Conservation (phyloP, 1,284 basidiomycete species). For the Porodaedalea pini region DNA sequence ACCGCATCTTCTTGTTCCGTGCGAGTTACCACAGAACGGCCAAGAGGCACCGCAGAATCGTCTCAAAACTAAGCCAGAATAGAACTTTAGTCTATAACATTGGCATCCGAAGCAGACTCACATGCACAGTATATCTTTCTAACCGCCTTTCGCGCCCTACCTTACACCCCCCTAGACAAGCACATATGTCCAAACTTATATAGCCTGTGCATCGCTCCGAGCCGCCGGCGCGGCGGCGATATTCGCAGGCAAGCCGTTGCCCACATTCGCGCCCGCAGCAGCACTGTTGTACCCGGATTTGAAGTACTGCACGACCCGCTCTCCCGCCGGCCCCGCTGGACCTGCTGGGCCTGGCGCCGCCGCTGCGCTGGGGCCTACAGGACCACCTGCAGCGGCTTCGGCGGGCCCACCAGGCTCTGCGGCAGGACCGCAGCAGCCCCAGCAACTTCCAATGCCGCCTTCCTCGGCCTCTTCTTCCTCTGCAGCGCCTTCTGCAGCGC, state of each 20-base stretch:
- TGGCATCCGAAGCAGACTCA: too few species aligned
- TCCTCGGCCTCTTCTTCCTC: background rate
- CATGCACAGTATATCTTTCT: too few species aligned
- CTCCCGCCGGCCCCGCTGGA: background rate
- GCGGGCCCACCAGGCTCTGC: background rate
- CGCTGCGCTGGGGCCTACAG: background rate
- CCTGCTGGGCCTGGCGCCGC: background rate
- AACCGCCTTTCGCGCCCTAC: too few species aligned
- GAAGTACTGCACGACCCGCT: background rate
- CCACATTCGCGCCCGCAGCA: background rate
- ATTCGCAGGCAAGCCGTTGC: background rate
- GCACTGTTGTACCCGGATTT: constrained; percentile 2
- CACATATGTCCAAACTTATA: too few species aligned
- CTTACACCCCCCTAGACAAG: too few species aligned
- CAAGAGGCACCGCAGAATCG: too few species aligned
- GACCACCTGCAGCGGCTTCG: background rate
- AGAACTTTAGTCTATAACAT: too few species aligned
- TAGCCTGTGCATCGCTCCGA: background rate
- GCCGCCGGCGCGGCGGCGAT: background rate
- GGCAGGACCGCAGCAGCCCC: background rate
- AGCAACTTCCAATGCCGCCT: background rate
- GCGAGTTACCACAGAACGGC: too few species aligned
- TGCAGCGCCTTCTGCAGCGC: background rate
- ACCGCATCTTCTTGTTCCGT: too few species aligned
- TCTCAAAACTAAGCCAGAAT: too few species aligned